Evolutionary conservation across 352 stramenopile species (phyloP).

Genomic region (Globisporangium echinulatum): DNA sequence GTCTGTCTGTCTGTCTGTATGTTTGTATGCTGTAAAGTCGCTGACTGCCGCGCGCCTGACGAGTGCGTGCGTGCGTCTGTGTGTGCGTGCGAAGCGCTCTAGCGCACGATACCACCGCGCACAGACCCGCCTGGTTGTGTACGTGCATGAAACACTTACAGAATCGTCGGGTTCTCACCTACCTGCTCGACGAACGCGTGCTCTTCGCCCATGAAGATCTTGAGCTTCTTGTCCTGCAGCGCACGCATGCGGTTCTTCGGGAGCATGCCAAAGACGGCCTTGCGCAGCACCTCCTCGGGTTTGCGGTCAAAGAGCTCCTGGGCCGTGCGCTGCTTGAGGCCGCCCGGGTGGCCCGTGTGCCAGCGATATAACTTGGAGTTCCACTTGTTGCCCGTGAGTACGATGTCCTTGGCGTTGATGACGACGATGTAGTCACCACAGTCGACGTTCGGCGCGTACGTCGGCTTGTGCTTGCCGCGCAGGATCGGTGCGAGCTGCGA

Average conservation of each 20-base stretch:
- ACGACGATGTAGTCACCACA: constrained; percentile 98
- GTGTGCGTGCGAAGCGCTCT: neutral
- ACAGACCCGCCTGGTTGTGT: neutral
- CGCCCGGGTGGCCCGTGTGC: constrained; percentile 97
- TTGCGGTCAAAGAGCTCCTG: constrained; percentile 93
- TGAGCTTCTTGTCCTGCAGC: constrained; percentile 93
- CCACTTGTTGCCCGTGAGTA: constrained; percentile 96
- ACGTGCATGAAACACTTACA: constrained; percentile 21
- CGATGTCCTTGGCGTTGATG: constrained; percentile 94
- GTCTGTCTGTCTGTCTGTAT: neutral
- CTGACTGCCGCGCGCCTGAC: neutral
- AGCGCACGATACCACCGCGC: neutral
- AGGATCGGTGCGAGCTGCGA: constrained; percentile 95
- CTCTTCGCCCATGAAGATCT: constrained; percentile 92
- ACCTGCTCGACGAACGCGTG: constrained; percentile 92
- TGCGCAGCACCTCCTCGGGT: constrained; percentile 93
- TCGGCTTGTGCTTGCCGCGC: constrained; percentile 98
- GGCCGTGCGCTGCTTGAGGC: constrained; percentile 93
- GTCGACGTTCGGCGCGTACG: constrained; percentile 96
- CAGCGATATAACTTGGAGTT: constrained; percentile 97
- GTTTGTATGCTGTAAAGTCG: too few species aligned
- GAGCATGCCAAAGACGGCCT: constrained; percentile 97
- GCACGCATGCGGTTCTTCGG: constrained; percentile 95
- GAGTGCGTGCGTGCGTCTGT: neutral
- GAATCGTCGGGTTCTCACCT: constrained; percentile 73